Percentiles rank a stretch among this genome's conserved stretches.
phyloP scores from a whole-genome alignment of 2,329 filamentous ascomycete species.

The Fragosphaeria purpurea region DNA sequence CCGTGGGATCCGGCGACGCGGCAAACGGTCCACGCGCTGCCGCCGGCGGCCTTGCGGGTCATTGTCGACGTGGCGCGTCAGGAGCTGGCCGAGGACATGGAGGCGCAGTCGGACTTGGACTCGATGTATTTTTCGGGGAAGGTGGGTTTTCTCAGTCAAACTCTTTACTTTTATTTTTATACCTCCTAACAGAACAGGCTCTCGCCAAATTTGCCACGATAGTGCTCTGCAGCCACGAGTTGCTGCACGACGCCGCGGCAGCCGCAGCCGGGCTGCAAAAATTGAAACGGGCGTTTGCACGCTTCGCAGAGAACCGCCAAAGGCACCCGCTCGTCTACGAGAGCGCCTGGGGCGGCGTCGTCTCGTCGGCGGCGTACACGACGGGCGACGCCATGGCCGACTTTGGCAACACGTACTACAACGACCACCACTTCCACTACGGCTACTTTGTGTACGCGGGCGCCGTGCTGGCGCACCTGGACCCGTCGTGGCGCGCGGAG shows the following conservation, averaged over 20 bases:
- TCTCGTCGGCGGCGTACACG: slow-evolving; percentile 63
- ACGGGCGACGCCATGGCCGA: slow-evolving; percentile 62
- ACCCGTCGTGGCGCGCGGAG: slow-evolving; percentile 58
- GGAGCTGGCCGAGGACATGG: slow-evolving; percentile 64
- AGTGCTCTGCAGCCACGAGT: slow-evolving; percentile 53
- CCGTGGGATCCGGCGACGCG: slow-evolving; percentile 57
- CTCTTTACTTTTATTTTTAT: slow-evolving; percentile 18
- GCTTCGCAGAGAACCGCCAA: slow-evolving; percentile 59
- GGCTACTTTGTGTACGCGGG: slow-evolving; percentile 86
- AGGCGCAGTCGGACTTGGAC: slow-evolving; percentile 60
- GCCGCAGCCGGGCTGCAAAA: slow-evolving; percentile 48
- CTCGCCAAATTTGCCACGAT: slow-evolving; percentile 67
- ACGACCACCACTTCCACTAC: slow-evolving; percentile 66
- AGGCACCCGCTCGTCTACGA: slow-evolving; percentile 57
- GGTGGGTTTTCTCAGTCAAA: slow-evolving; percentile 25
- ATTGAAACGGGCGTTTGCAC: slow-evolving; percentile 56
- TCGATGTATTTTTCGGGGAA: slow-evolving; percentile 95
- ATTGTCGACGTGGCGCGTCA: slow-evolving; percentile 55
- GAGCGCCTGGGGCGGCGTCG: slow-evolving; percentile 67
- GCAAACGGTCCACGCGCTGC: slow-evolving; percentile 36
- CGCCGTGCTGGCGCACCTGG: slow-evolving; percentile 70
- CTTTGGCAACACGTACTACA: slow-evolving; percentile 86
- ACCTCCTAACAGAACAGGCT: slow-evolving; percentile 31
- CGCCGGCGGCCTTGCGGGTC: slow-evolving; percentile 41
- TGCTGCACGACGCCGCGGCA: slow-evolving; percentile 48